phyloP scores from a whole-genome alignment of 192 early-diverging fungal genomes.

The Piromyces finnis region DNA sequence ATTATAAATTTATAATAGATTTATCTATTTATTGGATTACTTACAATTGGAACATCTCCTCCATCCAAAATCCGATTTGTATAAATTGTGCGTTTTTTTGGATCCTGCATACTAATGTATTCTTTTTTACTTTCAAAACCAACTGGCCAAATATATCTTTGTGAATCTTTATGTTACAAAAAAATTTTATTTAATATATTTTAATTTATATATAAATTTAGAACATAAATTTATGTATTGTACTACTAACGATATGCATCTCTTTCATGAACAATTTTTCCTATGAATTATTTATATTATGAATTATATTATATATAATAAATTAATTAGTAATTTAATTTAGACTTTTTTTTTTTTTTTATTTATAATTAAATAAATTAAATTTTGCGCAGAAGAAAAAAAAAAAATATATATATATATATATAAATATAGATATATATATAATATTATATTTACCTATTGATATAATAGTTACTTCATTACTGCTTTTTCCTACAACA shows the following conservation, averaged over 20 bases:
- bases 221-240: too few species aligned
- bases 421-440: too few species aligned
- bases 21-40: too few species aligned
- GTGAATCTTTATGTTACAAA: constrained; percentile 4
- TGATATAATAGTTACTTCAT: background rate
- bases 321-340: too few species aligned
- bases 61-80: constrained; percentile 51
- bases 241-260: background rate
- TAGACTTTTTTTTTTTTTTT: too few species aligned
- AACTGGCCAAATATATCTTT: constrained; percentile 48
- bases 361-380: too few species aligned
- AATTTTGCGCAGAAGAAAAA: too few species aligned
- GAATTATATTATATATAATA: too few species aligned
- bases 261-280: background rate
- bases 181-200: too few species aligned
- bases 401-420: too few species aligned
- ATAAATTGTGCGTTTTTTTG: constrained; percentile 27
- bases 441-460: background rate
- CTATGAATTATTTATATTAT: background rate
- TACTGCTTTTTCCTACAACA: background rate
- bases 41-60: constrained; percentile 10
- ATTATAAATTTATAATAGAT: too few species aligned
- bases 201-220: too few species aligned
- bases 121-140: constrained; percentile 46
- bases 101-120: constrained; percentile 32